Evolutionary conservation across 2,329 filamentous ascomycete species (phyloP).

Genomic region (Neofusicoccum kwambonambiense): DNA sequence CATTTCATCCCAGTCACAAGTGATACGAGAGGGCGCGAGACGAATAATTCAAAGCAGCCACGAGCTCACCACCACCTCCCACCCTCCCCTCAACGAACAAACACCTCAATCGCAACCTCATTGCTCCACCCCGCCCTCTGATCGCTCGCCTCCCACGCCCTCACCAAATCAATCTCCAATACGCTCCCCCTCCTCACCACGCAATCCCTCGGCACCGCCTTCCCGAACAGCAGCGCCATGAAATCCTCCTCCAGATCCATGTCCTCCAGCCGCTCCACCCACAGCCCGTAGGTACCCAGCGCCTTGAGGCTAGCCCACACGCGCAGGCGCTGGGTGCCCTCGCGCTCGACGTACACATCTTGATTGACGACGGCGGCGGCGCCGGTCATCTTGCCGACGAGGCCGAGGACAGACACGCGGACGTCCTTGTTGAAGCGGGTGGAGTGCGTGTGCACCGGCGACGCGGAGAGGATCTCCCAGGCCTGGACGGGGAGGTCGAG

Average conservation of each 20-base stretch:
- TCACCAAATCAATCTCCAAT: slow-evolving; percentile 72
- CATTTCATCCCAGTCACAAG: too few relatives aligned
- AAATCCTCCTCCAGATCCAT: slow-evolving; percentile 64
- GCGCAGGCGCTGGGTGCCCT: slow-evolving; percentile 59
- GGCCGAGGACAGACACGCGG: slow-evolving; percentile 68
- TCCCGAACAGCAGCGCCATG: slow-evolving; percentile 71
- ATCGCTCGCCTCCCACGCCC: slow-evolving; percentile 74
- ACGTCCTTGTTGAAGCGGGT: slow-evolving; percentile 39
- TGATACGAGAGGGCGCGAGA: too few relatives aligned
- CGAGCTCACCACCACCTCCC: background rate
- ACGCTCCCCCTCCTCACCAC: slow-evolving; percentile 62
- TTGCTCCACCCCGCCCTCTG: slow-evolving; percentile 75
- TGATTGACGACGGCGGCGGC: slow-evolving; percentile 70
- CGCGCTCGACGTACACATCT: slow-evolving; percentile 53
- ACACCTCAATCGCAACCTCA: slow-evolving; percentile 21
- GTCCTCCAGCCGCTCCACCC: slow-evolving; percentile 66
- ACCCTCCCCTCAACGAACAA: background rate
- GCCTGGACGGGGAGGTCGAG: slow-evolving; percentile 63
- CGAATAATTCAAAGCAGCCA: too few relatives aligned
- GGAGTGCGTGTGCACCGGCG: slow-evolving; percentile 55
- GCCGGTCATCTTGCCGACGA: slow-evolving; percentile 87
- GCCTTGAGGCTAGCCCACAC: slow-evolving; percentile 75
- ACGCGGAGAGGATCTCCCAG: slow-evolving; percentile 80
- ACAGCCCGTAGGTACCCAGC: slow-evolving; percentile 74
- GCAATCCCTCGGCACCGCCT: slow-evolving; percentile 65